Evolutionary conservation across 768 basidiomycete genomes (phyloP), one percentile per base, ranked within the genome.

Genomic region (Plicaturopsis crispa): DNA sequence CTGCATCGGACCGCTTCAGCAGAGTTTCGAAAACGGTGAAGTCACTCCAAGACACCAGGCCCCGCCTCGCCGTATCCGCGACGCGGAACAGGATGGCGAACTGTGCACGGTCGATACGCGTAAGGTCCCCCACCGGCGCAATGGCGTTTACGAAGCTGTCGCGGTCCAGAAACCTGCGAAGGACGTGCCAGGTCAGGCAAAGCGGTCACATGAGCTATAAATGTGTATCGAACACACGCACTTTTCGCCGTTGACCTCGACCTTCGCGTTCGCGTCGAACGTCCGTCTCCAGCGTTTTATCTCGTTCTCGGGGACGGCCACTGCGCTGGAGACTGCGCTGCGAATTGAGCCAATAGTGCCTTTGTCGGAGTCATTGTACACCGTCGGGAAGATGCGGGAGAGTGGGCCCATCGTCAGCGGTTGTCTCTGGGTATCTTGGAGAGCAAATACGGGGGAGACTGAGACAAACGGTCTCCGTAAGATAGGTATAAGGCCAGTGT

Each of bases 91-190:
- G 73, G 42, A 93, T 83, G 26, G 78, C 81, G 55, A 89, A 98
- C 54, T 96, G 92, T 6, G 82, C 75, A 16, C 86, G 81, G 24
- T 80, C 80, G 49, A 97, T 93, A 60, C 84, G 87, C 40, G 78
- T 72, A 49, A 91, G 70, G 67, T 94, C 91, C 23, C 75, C 79
- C 34, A 74, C 73, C 2, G 94, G 92, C 22, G 86, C 91, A 58
- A 98, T 93, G 37, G 96, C 93, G 57, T 89, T 88, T 49, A 98
- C 84, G 61, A 99, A 99, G 51, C 80, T 80, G 21, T 91, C 83
- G 24, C 72, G 66, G 62, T 90, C 85, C 33, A 99, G 71, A 57
- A 78, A 94, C 61, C 93, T 97, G 48, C 20, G 43, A 26, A 56
- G 39, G 20, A 8, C 7, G 20, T 35, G n/a, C n/a, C n/a, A n/a